phyloP scores from a whole-genome alignment of 2,329 filamentous ascomycete species.

The Paramyrothecium roridum region DNA sequence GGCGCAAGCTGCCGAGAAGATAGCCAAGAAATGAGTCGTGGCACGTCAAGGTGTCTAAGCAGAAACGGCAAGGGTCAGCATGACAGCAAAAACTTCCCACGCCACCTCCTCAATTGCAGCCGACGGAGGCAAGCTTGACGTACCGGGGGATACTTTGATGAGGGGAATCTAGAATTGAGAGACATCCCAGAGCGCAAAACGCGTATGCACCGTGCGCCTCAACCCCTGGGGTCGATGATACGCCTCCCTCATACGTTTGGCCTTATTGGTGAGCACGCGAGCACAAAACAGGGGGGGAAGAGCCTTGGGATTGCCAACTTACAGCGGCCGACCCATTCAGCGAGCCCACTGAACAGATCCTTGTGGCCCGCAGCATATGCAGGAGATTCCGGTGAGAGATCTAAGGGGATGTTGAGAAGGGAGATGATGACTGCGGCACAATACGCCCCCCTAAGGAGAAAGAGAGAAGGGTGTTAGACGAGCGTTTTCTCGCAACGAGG shows the following conservation, averaged over 20 bases:
- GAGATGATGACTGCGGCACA: conserved; percentile 84
- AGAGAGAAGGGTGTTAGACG: conserved; percentile 3
- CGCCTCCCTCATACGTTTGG: conserved; percentile 93
- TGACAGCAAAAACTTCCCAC: conserved; percentile 21
- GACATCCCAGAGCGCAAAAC: conserved; percentile 87
- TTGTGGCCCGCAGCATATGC: conserved; percentile 60
- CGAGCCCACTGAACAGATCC: conserved; percentile 67
- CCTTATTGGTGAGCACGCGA: conserved; percentile 42
- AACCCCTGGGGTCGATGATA: conserved; percentile 77
- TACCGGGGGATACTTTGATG: conserved; percentile 71
- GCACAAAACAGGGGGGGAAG: conserved; percentile 5
- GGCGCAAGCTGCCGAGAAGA: conserved; percentile 85
- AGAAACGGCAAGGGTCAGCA: conserved; percentile 25
- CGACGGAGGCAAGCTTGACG: conserved; percentile 21
- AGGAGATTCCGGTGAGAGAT: conserved; percentile 70
- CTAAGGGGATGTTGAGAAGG: conserved; percentile 77
- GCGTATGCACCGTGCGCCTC: conserved; percentile 97
- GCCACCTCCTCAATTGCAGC: conserved; percentile 27
- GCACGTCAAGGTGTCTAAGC: conserved; percentile 70
- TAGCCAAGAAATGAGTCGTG: conserved; percentile 79
- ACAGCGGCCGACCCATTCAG: conserved; percentile 79
- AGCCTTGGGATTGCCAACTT: conserved; percentile 35
- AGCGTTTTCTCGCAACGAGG: neutral
- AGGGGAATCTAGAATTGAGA: conserved; percentile 81
- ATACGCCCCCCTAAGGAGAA: conserved; percentile 70